A percentile compares a stretch with the other conserved stretches of the same genome.
Conservation (phyloP, 352 stramenopile genomes). For the Globisporangium barbulae region DNA sequence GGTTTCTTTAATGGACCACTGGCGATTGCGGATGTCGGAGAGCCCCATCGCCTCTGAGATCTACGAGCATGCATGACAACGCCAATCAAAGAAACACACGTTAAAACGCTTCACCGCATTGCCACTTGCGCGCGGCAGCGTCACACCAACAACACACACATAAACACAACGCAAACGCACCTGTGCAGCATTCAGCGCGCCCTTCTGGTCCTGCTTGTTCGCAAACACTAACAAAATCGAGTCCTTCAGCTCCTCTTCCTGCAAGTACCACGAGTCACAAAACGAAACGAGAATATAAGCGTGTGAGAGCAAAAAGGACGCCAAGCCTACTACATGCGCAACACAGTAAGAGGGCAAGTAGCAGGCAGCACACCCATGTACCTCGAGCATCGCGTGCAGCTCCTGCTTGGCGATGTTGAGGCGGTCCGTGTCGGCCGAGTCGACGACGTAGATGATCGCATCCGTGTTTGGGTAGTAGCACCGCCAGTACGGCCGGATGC, state of each 20-base stretch:
- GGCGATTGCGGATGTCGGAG: slow-evolving; percentile 97
- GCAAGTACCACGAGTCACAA: slow-evolving; percentile 5
- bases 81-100: background rate
- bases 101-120: background rate
- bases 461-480: slow-evolving; percentile 99
- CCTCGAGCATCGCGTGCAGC: slow-evolving; percentile 97
- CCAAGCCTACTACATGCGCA: background rate
- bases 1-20: slow-evolving; percentile 99
- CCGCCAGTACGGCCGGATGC: slow-evolving; percentile 99
- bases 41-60: slow-evolving; percentile 98
- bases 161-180: slow-evolving; percentile 24
- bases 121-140: background rate
- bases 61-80: slow-evolving; percentile 32
- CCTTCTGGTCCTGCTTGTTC: slow-evolving; percentile 99
- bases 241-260: slow-evolving; percentile 99
- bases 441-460: slow-evolving; percentile 95
- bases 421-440: slow-evolving; percentile 95
- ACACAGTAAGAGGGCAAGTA: background rate
- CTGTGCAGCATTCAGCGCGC: slow-evolving; percentile 87
- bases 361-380: slow-evolving; percentile 13
- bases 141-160: background rate
- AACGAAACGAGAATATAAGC: background rate
- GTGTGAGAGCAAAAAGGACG: background rate
- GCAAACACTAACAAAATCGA: slow-evolving; percentile 99
- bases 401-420: slow-evolving; percentile 98